These are phyloP conservation scores for Echeveria elegans DNA, from an alignment of 164 flowering plant species.

Conservation along the genomic window DNA sequence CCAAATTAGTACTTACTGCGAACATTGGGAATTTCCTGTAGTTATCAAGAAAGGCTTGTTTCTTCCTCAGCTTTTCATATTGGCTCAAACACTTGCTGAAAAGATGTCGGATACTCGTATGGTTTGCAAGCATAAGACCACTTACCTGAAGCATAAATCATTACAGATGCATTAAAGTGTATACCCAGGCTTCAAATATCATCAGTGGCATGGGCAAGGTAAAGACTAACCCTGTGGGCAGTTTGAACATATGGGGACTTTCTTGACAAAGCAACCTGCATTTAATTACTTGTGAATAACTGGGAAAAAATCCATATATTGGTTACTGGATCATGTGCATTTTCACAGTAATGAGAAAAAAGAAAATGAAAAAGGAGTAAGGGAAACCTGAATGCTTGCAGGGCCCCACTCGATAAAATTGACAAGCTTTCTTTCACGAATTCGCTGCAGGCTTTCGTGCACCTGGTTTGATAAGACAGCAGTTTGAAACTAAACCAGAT, in stretches of 20 bases:
- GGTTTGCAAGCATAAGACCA: conserved; percentile 98
- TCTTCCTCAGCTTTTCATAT: conserved; percentile 90
- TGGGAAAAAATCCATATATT: background rate
- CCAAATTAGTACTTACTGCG: conserved; percentile 56
- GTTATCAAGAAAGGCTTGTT: conserved; percentile 98
- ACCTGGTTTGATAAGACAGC: conserved; percentile 41
- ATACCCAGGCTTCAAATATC: too few relatives aligned
- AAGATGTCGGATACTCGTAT: conserved; percentile 93
- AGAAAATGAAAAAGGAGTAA: background rate
- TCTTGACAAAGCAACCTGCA: conserved; percentile 92
- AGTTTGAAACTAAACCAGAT: conserved; percentile 7
- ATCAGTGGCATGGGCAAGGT: background rate
- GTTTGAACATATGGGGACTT: conserved; percentile 99
- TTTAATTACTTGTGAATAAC: conserved; percentile 4
- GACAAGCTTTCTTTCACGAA: conserved; percentile 98
- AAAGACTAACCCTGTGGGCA: conserved; percentile 64
- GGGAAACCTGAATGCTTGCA: conserved; percentile 92
- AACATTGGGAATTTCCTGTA: conserved; percentile 97
- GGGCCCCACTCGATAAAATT: conserved; percentile 99
- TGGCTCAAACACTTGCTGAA: conserved; percentile 94
- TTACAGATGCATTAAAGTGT: too few relatives aligned
- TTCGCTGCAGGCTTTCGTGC: conserved; percentile 98
- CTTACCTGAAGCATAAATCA: conserved; percentile 59
- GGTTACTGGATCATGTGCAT: background rate
- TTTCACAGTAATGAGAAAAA: background rate